phyloP scores from a whole-genome alignment of 345 rosid species.

The Iberis pinnata region DNA sequence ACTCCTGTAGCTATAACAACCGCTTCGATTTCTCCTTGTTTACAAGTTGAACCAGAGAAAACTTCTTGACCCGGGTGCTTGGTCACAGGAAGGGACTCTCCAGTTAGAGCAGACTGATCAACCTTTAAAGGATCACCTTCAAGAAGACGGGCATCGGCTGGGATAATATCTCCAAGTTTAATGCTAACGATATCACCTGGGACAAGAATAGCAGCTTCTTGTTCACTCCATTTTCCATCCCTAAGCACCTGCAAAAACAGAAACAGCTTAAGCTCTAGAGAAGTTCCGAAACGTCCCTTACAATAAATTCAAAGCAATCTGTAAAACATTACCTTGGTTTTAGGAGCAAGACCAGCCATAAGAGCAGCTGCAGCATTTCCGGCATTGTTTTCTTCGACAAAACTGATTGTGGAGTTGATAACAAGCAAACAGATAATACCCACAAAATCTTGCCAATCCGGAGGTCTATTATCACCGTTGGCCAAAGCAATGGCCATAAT shows the following conservation, averaged over 20 bases:
- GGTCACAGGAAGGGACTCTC: conserved; percentile 70
- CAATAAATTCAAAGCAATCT: neutral
- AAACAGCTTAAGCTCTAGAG: conserved; percentile 12
- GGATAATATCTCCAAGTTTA: conserved; percentile 79
- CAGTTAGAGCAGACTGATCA: conserved; percentile 82
- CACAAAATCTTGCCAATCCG: conserved; percentile 91
- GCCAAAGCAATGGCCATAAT: conserved; percentile 86
- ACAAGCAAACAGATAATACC: conserved; percentile 72
- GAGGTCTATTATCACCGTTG: conserved; percentile 61
- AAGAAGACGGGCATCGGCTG: conserved; percentile 86
- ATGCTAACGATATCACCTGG: conserved; percentile 43
- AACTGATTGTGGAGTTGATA: conserved; percentile 87
- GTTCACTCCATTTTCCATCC: conserved; percentile 41
- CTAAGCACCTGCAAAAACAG: conserved; percentile 33
- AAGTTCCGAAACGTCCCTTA: neutral
- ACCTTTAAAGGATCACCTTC: conserved; percentile 86
- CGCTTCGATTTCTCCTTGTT: conserved; percentile 39
- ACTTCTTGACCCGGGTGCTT: conserved; percentile 36
- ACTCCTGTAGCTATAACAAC: conserved; percentile 38
- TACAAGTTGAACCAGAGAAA: conserved; percentile 39
- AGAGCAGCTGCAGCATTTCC: conserved; percentile 92
- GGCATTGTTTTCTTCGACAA: conserved; percentile 86
- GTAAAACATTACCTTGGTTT: conserved; percentile 40
- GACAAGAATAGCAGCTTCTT: conserved; percentile 37
- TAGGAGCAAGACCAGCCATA: conserved; percentile 98